These are phyloP conservation scores for Dendrostoma leiphaemia DNA, from an alignment of 2,329 filamentous ascomycete genomes.

Conservation along the genomic window DNA sequence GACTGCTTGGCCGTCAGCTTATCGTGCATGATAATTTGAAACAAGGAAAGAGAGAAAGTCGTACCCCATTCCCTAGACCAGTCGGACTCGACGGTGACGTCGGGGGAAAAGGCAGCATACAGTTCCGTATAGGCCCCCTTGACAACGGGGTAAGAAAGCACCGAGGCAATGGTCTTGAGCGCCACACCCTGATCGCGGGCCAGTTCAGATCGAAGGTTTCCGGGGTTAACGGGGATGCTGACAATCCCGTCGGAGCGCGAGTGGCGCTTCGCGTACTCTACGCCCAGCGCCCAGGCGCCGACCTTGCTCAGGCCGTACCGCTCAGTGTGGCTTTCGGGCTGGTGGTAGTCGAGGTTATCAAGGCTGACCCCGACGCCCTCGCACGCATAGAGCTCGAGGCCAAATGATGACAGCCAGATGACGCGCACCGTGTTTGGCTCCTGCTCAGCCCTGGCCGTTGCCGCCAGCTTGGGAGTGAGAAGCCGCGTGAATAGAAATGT, in stretches of 20 bases:
- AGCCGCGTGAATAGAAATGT: slow-evolving; percentile 11
- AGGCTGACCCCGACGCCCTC: not conserved
- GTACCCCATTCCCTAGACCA: not conserved
- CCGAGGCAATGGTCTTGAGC: not conserved
- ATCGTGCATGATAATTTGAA: not conserved
- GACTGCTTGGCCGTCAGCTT: no score
- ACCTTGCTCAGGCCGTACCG: slow-evolving; percentile 27
- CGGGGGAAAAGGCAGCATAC: slow-evolving; percentile 3
- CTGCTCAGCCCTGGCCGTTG: not conserved
- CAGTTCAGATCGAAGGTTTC: slow-evolving; percentile 6
- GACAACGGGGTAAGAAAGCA: not conserved
- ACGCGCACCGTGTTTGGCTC: slow-evolving; percentile 3
- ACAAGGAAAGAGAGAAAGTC: not conserved
- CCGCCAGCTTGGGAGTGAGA: slow-evolving; percentile 6
- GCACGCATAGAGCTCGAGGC: not conserved
- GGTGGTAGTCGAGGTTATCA: not conserved
- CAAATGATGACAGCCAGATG: not conserved
- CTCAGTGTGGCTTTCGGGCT: not conserved
- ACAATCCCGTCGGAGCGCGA: slow-evolving; percentile 22
- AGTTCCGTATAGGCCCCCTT: slow-evolving; percentile 7
- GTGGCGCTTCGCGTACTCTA: slow-evolving; percentile 24
- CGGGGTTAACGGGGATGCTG: slow-evolving; percentile 19
- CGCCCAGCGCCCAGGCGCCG: slow-evolving; percentile 21
- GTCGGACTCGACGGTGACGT: not conserved
- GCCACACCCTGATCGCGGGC: not conserved